Percentiles rank a stretch among this genome's conserved stretches.
phyloP scores from a whole-genome alignment of 2,329 filamentous ascomycete species.

The Aspergillus unguis region DNA sequence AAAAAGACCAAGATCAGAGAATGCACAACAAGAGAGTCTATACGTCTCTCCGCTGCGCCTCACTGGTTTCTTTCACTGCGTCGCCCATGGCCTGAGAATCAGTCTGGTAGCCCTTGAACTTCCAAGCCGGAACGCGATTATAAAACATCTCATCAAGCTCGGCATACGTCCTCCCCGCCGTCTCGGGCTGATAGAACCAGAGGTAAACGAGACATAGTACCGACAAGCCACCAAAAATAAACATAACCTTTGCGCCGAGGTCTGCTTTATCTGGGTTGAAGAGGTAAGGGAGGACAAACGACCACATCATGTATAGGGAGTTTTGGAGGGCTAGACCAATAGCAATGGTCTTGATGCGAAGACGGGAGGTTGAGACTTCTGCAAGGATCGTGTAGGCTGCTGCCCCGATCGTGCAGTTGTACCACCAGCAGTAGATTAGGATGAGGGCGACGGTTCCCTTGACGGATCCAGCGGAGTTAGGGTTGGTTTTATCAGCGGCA shows the following conservation, averaged over 20 bases:
- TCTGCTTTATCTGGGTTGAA: slow-evolving; percentile 18
- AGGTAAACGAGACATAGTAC: slow-evolving; percentile 20
- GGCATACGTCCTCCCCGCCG: slow-evolving; percentile 25
- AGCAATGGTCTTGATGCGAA: slow-evolving; percentile 13
- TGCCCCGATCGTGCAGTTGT: slow-evolving; percentile 12
- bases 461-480: slow-evolving; percentile 1
- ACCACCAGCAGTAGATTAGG: slow-evolving; percentile 14
- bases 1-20: no score
- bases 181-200: slow-evolving; percentile 27
- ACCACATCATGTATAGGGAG: slow-evolving; percentile 11
- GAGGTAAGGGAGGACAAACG: slow-evolving; percentile 14
- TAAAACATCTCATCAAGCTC: slow-evolving; percentile 34
- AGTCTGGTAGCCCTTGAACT: slow-evolving; percentile 9
- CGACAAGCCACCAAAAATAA: slow-evolving; percentile 26
- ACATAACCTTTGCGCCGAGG: slow-evolving; percentile 28
- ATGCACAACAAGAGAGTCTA: no score
- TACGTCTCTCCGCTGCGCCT: neutral
- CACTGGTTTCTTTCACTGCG: neutral
- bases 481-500: neutral
- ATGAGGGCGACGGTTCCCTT: slow-evolving; percentile 15
- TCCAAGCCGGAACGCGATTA: slow-evolving; percentile 17
- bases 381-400: slow-evolving; percentile 14
- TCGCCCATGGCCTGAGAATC: slow-evolving; percentile 2
- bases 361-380: slow-evolving; percentile 8
- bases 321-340: slow-evolving; percentile 12